phyloP scores from a whole-genome alignment of 495 filamentous ascomycete genomes.

The Aspergillus haitiensis region DNA sequence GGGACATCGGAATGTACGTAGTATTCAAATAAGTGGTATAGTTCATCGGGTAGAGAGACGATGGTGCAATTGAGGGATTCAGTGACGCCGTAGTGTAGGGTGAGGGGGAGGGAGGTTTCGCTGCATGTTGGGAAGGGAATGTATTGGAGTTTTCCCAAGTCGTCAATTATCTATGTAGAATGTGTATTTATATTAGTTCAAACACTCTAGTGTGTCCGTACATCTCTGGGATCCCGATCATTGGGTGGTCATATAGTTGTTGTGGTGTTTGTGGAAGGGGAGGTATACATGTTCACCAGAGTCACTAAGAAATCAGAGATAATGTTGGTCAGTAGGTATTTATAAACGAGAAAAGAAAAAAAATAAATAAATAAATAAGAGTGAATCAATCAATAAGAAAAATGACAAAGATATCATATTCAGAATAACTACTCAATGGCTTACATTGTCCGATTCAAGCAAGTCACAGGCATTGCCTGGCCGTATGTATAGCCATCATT shows the following conservation, averaged over 20 bases:
- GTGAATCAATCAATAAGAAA: neutral
- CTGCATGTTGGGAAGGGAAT: conserved; percentile 90
- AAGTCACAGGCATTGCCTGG: conserved; percentile 61
- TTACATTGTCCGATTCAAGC: conserved; percentile 67
- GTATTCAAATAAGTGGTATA: conserved; percentile 98
- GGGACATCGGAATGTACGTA: conserved; percentile 97
- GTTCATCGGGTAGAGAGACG: conserved; percentile 74
- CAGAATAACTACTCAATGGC: conserved; percentile 16
- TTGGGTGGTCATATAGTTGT: neutral
- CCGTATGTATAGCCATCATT: conserved; percentile 46
- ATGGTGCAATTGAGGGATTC: conserved; percentile 91
- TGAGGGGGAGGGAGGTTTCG: conserved; percentile 78
- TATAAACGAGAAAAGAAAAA: neutral
- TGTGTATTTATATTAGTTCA: conserved; percentile 12
- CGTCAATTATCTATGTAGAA: conserved; percentile 67
- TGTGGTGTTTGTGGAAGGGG: conserved; percentile 4
- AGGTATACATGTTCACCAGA: conserved; percentile 62
- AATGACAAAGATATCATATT: conserved; percentile 9
- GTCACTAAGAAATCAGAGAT: conserved; percentile 42
- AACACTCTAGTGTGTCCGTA: neutral
- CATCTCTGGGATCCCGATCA: conserved; percentile 12
- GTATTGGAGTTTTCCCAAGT: conserved; percentile 82
- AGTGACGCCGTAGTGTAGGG: conserved; percentile 77
- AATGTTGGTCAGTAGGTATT: neutral
- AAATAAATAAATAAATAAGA: neutral